phyloP scores from a whole-genome alignment of 441 rosid species.

The Adansonia madagascariensis region DNA sequence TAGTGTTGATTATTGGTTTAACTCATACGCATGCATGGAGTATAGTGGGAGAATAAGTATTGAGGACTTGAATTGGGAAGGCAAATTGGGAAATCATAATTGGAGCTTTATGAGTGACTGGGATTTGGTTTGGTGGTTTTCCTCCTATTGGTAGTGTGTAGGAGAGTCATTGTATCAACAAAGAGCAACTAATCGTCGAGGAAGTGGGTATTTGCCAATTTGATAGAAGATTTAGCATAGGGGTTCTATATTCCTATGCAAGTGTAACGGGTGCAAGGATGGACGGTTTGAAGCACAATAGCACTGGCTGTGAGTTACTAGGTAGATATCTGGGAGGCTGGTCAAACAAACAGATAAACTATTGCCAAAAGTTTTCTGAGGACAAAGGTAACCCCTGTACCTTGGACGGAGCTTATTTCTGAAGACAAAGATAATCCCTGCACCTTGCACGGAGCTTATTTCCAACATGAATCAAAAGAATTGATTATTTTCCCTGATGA shows the following conservation, averaged over 20 bases:
- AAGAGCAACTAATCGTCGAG: background rate
- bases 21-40: background rate
- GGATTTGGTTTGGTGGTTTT: conserved; percentile 2
- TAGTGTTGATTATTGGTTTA: background rate
- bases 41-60: background rate
- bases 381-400: background rate
- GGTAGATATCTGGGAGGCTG: background rate
- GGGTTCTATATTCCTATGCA: background rate
- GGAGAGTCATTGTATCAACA: background rate
- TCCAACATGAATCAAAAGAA: background rate
- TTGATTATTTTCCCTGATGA: background rate
- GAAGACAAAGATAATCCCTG: background rate
- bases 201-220: background rate
- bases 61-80: background rate
- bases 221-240: background rate
- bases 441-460: background rate
- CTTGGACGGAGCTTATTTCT: no score
- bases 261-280: background rate
- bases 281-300: background rate
- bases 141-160: background rate
- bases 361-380: background rate
- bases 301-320: background rate
- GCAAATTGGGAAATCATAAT: background rate
- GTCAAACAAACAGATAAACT: background rate
- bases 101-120: conserved; percentile 16